Evolutionary conservation across 495 filamentous ascomycete species (phyloP).

Genomic region (Penicillium herquei): DNA sequence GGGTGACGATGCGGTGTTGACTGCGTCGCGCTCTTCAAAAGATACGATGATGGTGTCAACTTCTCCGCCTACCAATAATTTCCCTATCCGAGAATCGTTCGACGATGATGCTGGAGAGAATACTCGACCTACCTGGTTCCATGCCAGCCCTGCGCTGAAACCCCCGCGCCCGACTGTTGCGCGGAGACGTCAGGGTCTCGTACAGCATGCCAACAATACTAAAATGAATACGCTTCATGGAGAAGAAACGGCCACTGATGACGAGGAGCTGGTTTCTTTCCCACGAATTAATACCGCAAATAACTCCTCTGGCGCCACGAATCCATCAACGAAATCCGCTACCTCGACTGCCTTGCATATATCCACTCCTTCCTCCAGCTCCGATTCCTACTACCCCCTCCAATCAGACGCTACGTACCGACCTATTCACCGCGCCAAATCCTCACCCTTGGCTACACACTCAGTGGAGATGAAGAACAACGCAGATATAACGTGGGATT

Average conservation of each 20-base stretch:
- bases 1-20: not conserved
- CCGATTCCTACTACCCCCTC: constrained; percentile 66
- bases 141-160: constrained; percentile 24
- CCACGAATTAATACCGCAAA: constrained; percentile 32
- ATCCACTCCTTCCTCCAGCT: constrained; percentile 51
- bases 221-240: constrained; percentile 46
- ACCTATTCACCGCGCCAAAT: constrained; percentile 54
- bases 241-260: constrained; percentile 74
- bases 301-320: constrained; percentile 27
- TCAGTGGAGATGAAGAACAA: constrained; percentile 35
- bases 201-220: constrained; percentile 37
- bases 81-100: not conserved
- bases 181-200: constrained; percentile 27
- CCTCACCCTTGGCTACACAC: constrained; percentile 54
- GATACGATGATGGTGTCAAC: constrained; percentile 18
- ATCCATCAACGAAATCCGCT: constrained; percentile 14
- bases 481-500: constrained; percentile 65
- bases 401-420: constrained; percentile 31
- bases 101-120: constrained; percentile 16
- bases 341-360: constrained; percentile 28
- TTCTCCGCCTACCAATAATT: not conserved
- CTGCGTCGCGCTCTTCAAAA: constrained; percentile 11
- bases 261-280: constrained; percentile 70
- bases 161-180: constrained; percentile 18
- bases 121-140: constrained; percentile 25